A percentile compares a stretch with the other conserved stretches of the same genome.
phyloP scores from a whole-genome alignment of 441 rosid species.

The Populus hybrid region DNA sequence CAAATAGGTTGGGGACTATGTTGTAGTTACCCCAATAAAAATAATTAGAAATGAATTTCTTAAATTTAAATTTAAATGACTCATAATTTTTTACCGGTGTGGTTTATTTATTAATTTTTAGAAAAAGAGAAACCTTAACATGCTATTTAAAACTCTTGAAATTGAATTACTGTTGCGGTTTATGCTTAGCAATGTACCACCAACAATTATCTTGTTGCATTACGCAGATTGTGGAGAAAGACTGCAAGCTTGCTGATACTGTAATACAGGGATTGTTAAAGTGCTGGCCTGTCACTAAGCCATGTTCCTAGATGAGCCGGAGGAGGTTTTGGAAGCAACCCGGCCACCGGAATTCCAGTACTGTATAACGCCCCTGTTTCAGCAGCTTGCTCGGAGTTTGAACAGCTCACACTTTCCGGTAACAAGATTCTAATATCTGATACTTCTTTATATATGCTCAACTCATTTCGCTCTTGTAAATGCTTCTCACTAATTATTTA shows the following conservation, averaged over 20 bases:
- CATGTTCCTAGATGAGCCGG: constrained; percentile 79
- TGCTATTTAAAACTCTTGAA: no score
- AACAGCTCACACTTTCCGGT: constrained; percentile 88
- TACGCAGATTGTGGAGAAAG: constrained; percentile 83
- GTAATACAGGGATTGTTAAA: constrained; percentile 69
- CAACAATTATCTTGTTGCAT: constrained; percentile 77
- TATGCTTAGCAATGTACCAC: constrained; percentile 72
- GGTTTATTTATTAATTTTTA: no score
- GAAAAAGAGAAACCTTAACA: no score
- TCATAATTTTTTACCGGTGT: no score
- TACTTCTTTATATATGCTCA: not conserved
- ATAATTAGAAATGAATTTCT: no score
- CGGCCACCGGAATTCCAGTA: constrained; percentile 66
- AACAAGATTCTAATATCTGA: constrained; percentile 1
- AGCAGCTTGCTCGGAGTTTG: constrained; percentile 60
- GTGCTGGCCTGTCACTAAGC: constrained; percentile 87
- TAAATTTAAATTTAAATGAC: no score
- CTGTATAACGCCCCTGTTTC: constrained; percentile 73
- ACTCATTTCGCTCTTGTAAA: not conserved
- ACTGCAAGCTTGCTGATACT: constrained; percentile 68
- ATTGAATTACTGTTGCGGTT: no score
- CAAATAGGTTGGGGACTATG: no score
- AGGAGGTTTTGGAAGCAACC: constrained; percentile 75
- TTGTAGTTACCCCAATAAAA: no score
- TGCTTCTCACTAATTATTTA: not conserved